A percentile compares a stretch with the other conserved stretches of the same genome.
Evolutionary conservation across 163 green algal species (phyloP).

Genomic region (Scenedesmus sp.): DNA sequence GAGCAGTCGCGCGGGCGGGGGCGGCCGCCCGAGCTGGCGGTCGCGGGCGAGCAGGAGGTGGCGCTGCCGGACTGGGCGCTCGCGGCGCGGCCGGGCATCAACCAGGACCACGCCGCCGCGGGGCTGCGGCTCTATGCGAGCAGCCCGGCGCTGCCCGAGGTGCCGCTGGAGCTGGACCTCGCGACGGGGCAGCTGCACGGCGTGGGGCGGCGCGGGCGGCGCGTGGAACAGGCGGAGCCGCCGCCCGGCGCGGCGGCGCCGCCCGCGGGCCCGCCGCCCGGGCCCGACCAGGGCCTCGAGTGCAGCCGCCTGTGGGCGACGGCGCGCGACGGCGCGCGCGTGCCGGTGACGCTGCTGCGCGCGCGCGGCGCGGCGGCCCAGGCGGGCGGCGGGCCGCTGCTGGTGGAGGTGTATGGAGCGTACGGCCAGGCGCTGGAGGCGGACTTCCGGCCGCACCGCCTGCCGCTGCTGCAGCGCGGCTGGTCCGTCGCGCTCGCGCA

Average conservation of each 20-base stretch:
- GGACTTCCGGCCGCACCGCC: conserved; percentile 54
- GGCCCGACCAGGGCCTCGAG: neutral
- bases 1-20: neutral
- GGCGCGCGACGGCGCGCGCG: conserved; percentile 37
- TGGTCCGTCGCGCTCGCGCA: conserved; percentile 64
- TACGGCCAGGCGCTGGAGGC: conserved; percentile 72
- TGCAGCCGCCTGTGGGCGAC: conserved; percentile 36
- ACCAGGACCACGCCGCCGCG: conserved; percentile 56
- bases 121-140: conserved; percentile 24
- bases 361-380: neutral
- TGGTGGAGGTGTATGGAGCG: conserved; percentile 80
- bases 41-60: neutral
- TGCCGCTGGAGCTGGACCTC: conserved; percentile 44
- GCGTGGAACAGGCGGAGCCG: neutral
- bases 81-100: conserved; percentile 61
- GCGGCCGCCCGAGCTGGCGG: neutral
- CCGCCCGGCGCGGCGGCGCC: conserved; percentile 2
- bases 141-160: conserved; percentile 21
- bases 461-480: conserved; percentile 68
- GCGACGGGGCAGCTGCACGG: neutral
- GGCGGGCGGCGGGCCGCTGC: conserved; percentile 46
- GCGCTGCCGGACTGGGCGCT: conserved; percentile 62
- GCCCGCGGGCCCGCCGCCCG: neutral
- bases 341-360: conserved; percentile 65
- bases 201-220: neutral